These are phyloP conservation scores for Crithidia fasciculata DNA, from an alignment of 208 protist species.

Conservation along the genomic window DNA sequence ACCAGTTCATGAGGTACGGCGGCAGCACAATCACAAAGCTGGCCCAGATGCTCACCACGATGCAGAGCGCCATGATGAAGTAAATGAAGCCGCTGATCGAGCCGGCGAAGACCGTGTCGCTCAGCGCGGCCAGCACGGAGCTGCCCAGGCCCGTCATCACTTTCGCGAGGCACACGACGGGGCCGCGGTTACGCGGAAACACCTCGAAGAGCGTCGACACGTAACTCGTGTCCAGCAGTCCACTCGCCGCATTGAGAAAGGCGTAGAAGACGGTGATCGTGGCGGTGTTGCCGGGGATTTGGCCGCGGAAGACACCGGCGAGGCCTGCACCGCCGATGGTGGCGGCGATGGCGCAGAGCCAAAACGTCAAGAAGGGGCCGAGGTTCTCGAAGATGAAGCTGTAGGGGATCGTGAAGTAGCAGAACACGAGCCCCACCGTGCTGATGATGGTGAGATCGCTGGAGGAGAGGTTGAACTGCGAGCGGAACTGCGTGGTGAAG, in stretches of 20 bases:
- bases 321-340: constrained; percentile 52
- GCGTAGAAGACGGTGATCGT: constrained; percentile 69
- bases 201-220: constrained; percentile 62
- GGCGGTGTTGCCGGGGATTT: constrained; percentile 54
- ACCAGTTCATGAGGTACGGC: constrained; percentile 72
- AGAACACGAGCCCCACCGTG: constrained; percentile 77
- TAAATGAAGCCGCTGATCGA: constrained; percentile 59
- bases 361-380: constrained; percentile 53
- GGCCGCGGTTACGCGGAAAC: constrained; percentile 74
- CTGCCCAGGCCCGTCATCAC: constrained; percentile 78
- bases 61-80: constrained; percentile 50
- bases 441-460: constrained; percentile 74
- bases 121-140: constrained; percentile 55
- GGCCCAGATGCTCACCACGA: constrained; percentile 49
- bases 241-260: constrained; percentile 56
- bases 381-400: constrained; percentile 63
- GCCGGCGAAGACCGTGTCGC: constrained; percentile 52
- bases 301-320: constrained; percentile 37
- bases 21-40: constrained; percentile 58
- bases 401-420: constrained; percentile 71
- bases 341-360: constrained; percentile 34
- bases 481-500: constrained; percentile 55
- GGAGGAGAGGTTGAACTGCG: constrained; percentile 41
- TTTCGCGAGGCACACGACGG: constrained; percentile 69
- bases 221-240: constrained; percentile 54